Evolutionary conservation across 352 stramenopile genomes (phyloP), one percentile per base, ranked within the genome.

Genomic region (Aphanomyces euteiches): DNA sequence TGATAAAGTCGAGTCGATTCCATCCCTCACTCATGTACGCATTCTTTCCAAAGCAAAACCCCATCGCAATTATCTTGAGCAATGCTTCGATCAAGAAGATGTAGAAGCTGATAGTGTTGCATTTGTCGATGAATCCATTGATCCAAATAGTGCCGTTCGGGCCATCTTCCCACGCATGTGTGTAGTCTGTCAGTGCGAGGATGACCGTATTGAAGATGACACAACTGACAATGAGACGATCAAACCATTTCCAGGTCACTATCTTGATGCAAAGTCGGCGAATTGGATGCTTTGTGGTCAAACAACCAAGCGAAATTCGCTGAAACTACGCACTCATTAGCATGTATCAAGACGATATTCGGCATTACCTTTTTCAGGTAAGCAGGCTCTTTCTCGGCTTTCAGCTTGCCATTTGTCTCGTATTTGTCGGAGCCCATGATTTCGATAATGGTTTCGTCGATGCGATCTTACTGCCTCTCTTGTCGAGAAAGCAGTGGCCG

Each of bases 1-100:
- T 89, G 58, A 93, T 72, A 72, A 97, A 96, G 67, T 97, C 91
- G 68, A 97, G 83, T 61, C 85, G 82, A 56, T 97, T 97, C 90
- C 89, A 97, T 12, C 83, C 73, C 67, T 97, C 87, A 72, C 84
- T 84, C 19, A 95, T 76, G 69, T 96, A 97, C n/a, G 76, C 77
- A 4, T 84, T 83, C 67, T 86, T 66, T 2, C 89, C 87, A 1
- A 81, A 74, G 53, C 89, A 76, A 45, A 92, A 77, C 0, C 90
- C 90, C 79, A 96, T 87, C 34, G 85, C 87, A 38, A 96, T 77
- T 39, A 97, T 90, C 69, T 98, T 98, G 68, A 98, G 79, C 1
- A 84, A 77, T 61, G 83, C 93, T 69, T 98, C 92, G 39, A 96
- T 72, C 10, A 88, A 85, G 65, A 98, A 98, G 3, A 90, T 71